Base-by-base conservation (phyloP, 768 basidiomycete genomes). In the Lactarius hatsudake region DNA sequence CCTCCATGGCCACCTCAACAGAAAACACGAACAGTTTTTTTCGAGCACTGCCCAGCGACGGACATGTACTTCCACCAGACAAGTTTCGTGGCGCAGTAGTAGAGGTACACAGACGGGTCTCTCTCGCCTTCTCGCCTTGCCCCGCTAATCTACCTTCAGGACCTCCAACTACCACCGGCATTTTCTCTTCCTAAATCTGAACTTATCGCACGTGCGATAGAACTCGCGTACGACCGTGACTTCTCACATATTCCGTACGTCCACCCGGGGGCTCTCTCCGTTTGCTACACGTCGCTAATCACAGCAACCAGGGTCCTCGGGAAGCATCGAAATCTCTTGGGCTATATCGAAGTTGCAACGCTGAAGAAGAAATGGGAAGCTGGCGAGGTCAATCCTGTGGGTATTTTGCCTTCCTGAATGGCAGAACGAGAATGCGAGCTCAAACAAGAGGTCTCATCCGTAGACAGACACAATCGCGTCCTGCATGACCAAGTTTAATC, bases 11-110 rank as follows among this genome's bases (percentile, higher is more conserved):
- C 38, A 61, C 60, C 18, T 15, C 60, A 30, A 53, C 51, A 13
- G 30, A 55, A 42, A 17, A 2, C 20, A 51, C 55, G 18, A 59
- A n/a, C 57, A 51, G 51, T 20, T 23, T 54, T 15, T 26, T 34
- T 55, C 9, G 28, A 26, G 12, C 51, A 5, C 12, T n/a, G 4
- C n/a, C 17, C 3, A 30, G 5, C 53, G 48, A 62, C 15, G 51
- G 36, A 36, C 30, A 53, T 2, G 32, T 34, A 15, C 63, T n/a
- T 15, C 62, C 59, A 2, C 59, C 65, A n/a, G 81, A 84, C 76
- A 91, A 88, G 77, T 96, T 93, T 74, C 84, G 93, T 26, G 94
- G 94, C 2, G 93, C 94, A 3, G 93, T 94, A 32, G 93, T 96
- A 10, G 94, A 96, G 85, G 94, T 91, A 66, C 61, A 78, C 71